Conservation (phyloP, 2,329 filamentous ascomycete species). For the Davidsoniella australis region DNA sequence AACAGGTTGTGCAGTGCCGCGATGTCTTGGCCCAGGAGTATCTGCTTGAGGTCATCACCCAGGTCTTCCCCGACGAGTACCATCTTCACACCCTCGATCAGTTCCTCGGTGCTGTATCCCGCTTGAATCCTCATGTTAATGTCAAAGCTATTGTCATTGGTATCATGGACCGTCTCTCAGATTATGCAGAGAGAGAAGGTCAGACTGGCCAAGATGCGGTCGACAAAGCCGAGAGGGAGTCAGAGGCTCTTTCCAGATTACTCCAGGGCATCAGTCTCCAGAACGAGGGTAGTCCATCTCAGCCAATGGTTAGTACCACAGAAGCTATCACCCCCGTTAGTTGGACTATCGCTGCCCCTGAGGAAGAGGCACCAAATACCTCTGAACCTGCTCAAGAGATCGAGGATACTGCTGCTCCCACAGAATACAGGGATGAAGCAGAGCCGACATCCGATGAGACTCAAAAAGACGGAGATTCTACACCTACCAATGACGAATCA, state of each 20-base stretch:
- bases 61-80: slow-evolving; percentile 97
- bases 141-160: slow-evolving; percentile 97
- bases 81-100: slow-evolving; percentile 94
- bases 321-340: slow-evolving; percentile 20
- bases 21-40: slow-evolving; percentile 97
- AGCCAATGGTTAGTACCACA: slow-evolving; percentile 14
- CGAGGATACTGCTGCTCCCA: slow-evolving; percentile 20
- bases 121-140: slow-evolving; percentile 90
- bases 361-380: slow-evolving; percentile 14
- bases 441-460: not conserved
- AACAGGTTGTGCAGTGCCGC: slow-evolving; percentile 94
- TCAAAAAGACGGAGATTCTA: not conserved
- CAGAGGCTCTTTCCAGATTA: slow-evolving; percentile 60
- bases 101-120: slow-evolving; percentile 79
- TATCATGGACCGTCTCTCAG: slow-evolving; percentile 87
- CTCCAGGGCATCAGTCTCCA: slow-evolving; percentile 61
- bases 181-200: slow-evolving; percentile 82
- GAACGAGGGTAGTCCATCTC: slow-evolving; percentile 28
- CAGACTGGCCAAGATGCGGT: slow-evolving; percentile 56
- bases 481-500: not conserved
- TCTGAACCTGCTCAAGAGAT: slow-evolving; percentile 6
- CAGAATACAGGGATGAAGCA: not conserved
- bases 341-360: not conserved
- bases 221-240: slow-evolving; percentile 50
- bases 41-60: slow-evolving; percentile 91